phyloP scores from a whole-genome alignment of 192 early-diverging fungal species.

The Diversispora epigaea region DNA sequence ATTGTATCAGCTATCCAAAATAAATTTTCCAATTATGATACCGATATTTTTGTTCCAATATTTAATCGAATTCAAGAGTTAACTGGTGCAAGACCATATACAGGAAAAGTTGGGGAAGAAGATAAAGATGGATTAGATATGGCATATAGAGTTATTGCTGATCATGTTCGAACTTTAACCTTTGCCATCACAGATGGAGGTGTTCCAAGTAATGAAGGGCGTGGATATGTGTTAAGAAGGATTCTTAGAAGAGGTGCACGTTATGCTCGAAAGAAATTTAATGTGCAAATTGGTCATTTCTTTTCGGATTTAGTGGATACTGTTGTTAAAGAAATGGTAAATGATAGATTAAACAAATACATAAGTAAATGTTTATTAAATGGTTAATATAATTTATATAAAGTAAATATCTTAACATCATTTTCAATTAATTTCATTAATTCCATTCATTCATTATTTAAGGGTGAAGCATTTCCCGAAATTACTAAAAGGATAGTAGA shows the following conservation, averaged over 20 bases:
- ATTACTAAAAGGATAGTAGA: slow-evolving; percentile 69
- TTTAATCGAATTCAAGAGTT: slow-evolving; percentile 82
- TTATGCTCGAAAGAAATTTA: slow-evolving; percentile 91
- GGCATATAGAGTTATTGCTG: slow-evolving; percentile 97
- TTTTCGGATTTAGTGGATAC: slow-evolving; percentile 93
- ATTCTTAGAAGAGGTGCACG: slow-evolving; percentile 93
- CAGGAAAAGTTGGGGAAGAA: slow-evolving; percentile 83
- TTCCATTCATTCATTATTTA: neutral
- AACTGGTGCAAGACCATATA: slow-evolving; percentile 82
- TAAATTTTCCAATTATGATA: slow-evolving; percentile 97
- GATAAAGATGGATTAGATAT: slow-evolving; percentile 95
- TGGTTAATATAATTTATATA: no score
- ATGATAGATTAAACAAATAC: slow-evolving; percentile 3
- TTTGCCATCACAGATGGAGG: slow-evolving; percentile 97
- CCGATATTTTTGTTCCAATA: slow-evolving; percentile 84
- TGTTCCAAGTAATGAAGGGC: slow-evolving; percentile 95
- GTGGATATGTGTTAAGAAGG: slow-evolving; percentile 96
- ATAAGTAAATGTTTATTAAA: no score
- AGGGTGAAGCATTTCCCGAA: slow-evolving; percentile 91
- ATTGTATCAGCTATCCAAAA: slow-evolving; percentile 92
- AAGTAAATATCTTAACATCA: neutral
- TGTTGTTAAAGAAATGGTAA: slow-evolving; percentile 85
- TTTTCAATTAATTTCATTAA: no score
- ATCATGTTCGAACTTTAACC: slow-evolving; percentile 94
- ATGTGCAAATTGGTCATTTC: slow-evolving; percentile 86